Evolutionary conservation across 495 filamentous ascomycete species (phyloP), one percentile per base, ranked within the genome.

Genomic region (Podospora bellae-mahoneyi): DNA sequence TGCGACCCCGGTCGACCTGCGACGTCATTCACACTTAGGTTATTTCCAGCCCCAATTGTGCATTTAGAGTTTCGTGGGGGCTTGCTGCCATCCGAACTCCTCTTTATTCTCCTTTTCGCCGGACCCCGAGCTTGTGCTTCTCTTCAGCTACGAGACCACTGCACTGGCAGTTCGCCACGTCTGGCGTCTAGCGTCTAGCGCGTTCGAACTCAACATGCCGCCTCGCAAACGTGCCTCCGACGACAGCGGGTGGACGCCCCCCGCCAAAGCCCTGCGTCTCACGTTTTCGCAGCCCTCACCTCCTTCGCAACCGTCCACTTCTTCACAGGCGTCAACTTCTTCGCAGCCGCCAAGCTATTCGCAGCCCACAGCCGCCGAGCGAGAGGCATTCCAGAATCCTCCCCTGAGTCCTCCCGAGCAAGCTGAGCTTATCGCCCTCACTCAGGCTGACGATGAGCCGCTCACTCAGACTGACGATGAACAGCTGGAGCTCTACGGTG

Each of bases 401-500:
- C 18, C 34, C 2, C 61, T 48, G 34, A 13, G 48, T 4, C 61
- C 34, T 63, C 18, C 34, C 4, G 65, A 15, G 26, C 39, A 66
- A 48, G 61, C 66, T 32, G 76, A 84, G n/a, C 79, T 79, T 60
- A 18, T 20, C 55, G 84, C 84, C 67, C 76, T 85, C 19, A 84
- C 80, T 30, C 84, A 83, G 71, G 82, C 81, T 61, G 83, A 83
- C 56, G 79, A 84, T 30, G 80, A 80, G 1, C 23, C 23, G 23
- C 76, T 85, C 23, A 84, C 80, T 32, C 84, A 83, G 70, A 82
- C 81, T 61, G 83, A 83, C 56, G 79, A 84, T 30, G 80, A 80
- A 0, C 72, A 72, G 7, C 78, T 76, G 19, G 82, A 88, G 67
- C 76, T 83, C 34, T 90, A 89, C 66, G 88, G 86, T 73, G 77